phyloP scores from a whole-genome alignment of 1,284 basidiomycete genomes.

The Trichosporon coremiiforme region DNA sequence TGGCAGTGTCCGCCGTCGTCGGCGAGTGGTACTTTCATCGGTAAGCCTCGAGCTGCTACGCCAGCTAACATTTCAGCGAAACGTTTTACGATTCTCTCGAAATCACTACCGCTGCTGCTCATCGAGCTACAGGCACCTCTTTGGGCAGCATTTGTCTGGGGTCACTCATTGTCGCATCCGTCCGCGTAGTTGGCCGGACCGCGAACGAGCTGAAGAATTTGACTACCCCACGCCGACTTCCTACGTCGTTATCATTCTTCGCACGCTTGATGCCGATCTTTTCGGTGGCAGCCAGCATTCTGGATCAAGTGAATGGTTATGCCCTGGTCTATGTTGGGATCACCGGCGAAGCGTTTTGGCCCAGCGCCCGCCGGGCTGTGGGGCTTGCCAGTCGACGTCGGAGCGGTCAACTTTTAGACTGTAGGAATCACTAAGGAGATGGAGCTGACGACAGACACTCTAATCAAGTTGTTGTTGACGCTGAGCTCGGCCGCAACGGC shows the following conservation, averaged over 20 bases:
- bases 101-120: conserved; percentile 73
- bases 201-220: conserved; percentile 47
- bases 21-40: conserved; percentile 91
- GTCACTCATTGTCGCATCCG: conserved; percentile 70
- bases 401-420: conserved; percentile 54
- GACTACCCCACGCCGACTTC: conserved; percentile 46
- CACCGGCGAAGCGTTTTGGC: conserved; percentile 81
- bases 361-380: conserved; percentile 69
- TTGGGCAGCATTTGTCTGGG: conserved; percentile 77
- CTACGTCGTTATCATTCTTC: conserved; percentile 57
- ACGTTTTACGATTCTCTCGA: conserved; percentile 61
- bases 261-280: conserved; percentile 55
- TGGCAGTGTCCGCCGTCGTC: conserved; percentile 77
- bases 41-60: conserved; percentile 56
- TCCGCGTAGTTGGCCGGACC: conserved; percentile 58
- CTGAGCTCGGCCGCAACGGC: conserved; percentile 74
- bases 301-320: conserved; percentile 76
- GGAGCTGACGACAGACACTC: conserved; percentile 56
- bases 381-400: conserved; percentile 53
- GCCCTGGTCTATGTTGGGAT: conserved; percentile 82
- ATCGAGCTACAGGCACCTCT: conserved; percentile 76
- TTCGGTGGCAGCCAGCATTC: conserved; percentile 61
- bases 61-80: conserved; percentile 26
- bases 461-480: conserved; percentile 66
- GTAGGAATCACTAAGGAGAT: conserved; percentile 39